Base-by-base conservation (phyloP, 441 rosid species). In the Erysimum cheiri region DNA sequence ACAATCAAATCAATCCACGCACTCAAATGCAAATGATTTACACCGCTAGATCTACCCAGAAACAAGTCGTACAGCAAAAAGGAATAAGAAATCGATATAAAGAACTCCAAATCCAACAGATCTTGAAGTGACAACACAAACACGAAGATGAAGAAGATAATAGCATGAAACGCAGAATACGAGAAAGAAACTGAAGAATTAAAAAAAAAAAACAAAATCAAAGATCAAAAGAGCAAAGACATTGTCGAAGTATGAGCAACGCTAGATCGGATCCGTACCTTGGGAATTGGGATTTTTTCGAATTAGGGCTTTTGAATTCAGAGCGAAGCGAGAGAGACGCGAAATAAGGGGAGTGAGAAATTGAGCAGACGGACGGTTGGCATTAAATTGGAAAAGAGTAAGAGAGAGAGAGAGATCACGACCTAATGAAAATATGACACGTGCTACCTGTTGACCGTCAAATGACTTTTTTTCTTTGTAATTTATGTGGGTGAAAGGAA, bases 361-460 rank as follows among this genome's bases (percentile, higher is more conserved):
- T n/a, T 24, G 54, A 36, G 19, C 36, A 31, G 65, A 43, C 72
- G 29, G 49, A 48, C 47, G 3, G 2, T 8, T 69, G 32, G 8
- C 29, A 32, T 32, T 68, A 35, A 35, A 57, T 37, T 29, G 60
- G 59, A 60, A 49, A 31, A 58, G 59, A 29, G 60, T 15, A 46
- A 29, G 24, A 69, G 15, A 19, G 5, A 9, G 24, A 24, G 2
- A 54, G 17, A 24, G 9, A 1, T 9, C 3, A 74, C 2, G 66
- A 77, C 57, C 86, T 82, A 84, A 79, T 83, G 1, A 29, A 0
- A 50, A 8, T 4, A 1, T 5, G 83, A 82, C 84, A 76, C n/a
- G 80, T 79, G 74, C 24, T 36, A 53, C 14, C 0, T 47, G 7
- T 46, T 39, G 60, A 50, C 61, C n/a, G 61, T 36, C 59, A 7